phyloP scores from a whole-genome alignment of 1,284 basidiomycete genomes.

The Inonotus obliquus region DNA sequence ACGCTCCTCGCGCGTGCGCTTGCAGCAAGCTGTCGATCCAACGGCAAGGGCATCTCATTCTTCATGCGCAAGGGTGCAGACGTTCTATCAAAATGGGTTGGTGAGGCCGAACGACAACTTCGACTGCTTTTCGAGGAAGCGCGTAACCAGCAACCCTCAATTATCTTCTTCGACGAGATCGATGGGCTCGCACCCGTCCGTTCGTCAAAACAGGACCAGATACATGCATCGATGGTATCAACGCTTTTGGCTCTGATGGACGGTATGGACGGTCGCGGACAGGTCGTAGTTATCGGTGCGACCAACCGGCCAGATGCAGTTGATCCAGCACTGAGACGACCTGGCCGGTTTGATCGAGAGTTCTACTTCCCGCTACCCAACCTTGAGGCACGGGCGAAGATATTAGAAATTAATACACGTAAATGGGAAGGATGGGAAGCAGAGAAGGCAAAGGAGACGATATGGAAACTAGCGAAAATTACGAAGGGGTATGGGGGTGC shows the following conservation, averaged over 20 bases:
- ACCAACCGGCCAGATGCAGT: conserved; percentile 97
- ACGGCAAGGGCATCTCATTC: conserved; percentile 92
- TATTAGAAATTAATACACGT: conserved; percentile 88
- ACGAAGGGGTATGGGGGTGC: conserved; percentile 99
- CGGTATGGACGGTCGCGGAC: conserved; percentile 97
- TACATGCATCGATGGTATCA: conserved; percentile 96
- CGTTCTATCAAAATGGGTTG: conserved; percentile 98
- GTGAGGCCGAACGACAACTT: conserved; percentile 96
- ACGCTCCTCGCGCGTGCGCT: conserved; percentile 91
- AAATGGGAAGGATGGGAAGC: conserved; percentile 87
- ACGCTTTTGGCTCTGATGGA: conserved; percentile 98
- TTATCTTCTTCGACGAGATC: conserved; percentile 98
- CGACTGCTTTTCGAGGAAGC: conserved; percentile 97
- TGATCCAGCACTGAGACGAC: conserved; percentile 91
- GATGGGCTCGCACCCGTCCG: conserved; percentile 97
- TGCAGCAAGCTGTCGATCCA: conserved; percentile 88
- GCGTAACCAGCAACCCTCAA: conserved; percentile 86
- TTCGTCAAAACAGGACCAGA: conserved; percentile 98
- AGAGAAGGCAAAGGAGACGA: conserved; percentile 45
- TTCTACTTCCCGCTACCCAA: conserved; percentile 97
- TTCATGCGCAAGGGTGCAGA: conserved; percentile 99
- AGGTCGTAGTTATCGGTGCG: conserved; percentile 97
- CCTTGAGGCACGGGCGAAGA: conserved; percentile 81
- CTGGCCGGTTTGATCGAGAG: conserved; percentile 96
- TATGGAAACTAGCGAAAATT: conserved; percentile 75